Evolutionary conservation across 768 basidiomycete species (phyloP).

Genomic region (Phlebiopsis flavidoalba): DNA sequence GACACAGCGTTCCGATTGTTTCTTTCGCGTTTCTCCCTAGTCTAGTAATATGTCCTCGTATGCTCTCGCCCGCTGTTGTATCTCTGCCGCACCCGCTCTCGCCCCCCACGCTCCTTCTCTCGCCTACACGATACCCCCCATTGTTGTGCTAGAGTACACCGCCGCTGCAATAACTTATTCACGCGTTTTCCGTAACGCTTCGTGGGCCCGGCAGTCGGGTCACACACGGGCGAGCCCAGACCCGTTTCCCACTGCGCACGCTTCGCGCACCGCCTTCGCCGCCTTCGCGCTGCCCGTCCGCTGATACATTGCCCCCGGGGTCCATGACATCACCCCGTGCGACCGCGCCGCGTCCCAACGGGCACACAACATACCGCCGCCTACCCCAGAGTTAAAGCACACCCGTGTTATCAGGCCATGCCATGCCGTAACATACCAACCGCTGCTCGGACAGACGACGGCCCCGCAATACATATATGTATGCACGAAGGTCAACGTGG

Average conservation of each 20-base stretch:
- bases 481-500: no score
- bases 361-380: background rate
- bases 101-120: background rate
- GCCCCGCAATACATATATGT: no score
- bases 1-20: no score
- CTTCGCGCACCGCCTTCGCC: background rate
- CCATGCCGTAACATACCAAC: no score
- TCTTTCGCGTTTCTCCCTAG: background rate
- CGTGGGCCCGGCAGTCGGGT: no score
- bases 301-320: background rate
- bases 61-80: background rate
- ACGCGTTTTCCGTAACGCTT: no score
- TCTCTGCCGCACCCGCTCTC: background rate
- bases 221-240: no score
- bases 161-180: background rate
- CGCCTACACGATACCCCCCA: slow-evolving; percentile 4
- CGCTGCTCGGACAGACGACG: no score
- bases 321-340: background rate
- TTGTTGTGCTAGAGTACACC: slow-evolving; percentile 2
- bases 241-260: background rate
- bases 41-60: background rate
- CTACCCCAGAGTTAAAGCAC: background rate
- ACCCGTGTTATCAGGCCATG: no score
- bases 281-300: background rate
- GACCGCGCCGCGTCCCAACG: background rate